These are phyloP conservation scores for Trichocomaceae sp. DNA, from an alignment of 2,329 filamentous ascomycete genomes.

Conservation along the genomic window DNA sequence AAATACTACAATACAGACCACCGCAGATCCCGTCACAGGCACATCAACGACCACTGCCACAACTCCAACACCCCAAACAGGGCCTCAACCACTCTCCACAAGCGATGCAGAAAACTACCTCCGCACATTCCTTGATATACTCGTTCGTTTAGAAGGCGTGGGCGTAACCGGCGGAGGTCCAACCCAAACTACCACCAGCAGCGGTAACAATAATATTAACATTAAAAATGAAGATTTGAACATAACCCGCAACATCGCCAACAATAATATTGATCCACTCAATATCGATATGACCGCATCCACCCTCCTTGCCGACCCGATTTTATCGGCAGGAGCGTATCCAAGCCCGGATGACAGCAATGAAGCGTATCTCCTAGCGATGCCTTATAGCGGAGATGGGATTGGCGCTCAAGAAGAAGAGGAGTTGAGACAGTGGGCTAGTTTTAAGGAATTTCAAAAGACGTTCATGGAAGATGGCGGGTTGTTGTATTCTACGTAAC, in stretches of 20 bases:
- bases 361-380: slow-evolving; percentile 25
- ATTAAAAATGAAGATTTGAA: not conserved
- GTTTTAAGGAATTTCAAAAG: slow-evolving; percentile 69
- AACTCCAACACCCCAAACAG: slow-evolving; percentile 14
- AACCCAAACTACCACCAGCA: not conserved
- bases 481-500: slow-evolving; percentile 20
- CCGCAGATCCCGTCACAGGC: not conserved
- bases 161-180: slow-evolving; percentile 26
- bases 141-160: slow-evolving; percentile 66
- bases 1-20: slow-evolving; percentile 2
- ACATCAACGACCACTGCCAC: not conserved
- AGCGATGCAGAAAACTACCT: slow-evolving; percentile 64
- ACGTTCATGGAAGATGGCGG: slow-evolving; percentile 63
- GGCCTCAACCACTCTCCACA: slow-evolving; percentile 25
- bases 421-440: slow-evolving; percentile 70
- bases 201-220: not conserved
- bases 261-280: not conserved
- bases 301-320: slow-evolving; percentile 2
- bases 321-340: slow-evolving; percentile 20
- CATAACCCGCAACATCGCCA: not conserved
- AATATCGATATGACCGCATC: not conserved
- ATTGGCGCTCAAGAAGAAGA: slow-evolving; percentile 59
- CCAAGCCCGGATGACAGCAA: slow-evolving; percentile 4
- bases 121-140: slow-evolving; percentile 63
- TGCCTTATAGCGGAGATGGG: slow-evolving; percentile 28